Conservation (phyloP, 768 basidiomycete species). For the Arthromyces matolae region DNA sequence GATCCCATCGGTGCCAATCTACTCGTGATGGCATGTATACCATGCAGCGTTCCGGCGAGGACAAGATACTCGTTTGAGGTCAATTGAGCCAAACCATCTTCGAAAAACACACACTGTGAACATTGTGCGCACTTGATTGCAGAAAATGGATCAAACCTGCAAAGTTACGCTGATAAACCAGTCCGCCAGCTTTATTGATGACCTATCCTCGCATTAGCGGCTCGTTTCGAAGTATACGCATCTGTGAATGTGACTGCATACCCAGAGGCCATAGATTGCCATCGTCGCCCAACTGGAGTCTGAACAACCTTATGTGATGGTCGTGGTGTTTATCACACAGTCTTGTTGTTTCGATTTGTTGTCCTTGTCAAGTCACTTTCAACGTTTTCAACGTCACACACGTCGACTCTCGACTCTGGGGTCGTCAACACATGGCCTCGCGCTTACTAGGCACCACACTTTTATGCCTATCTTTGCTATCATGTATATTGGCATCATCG, state of each 20-base stretch:
- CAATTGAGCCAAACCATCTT: slow-evolving; percentile 88
- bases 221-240: neutral
- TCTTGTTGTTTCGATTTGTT: too few species aligned
- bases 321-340: neutral
- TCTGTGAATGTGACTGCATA: slow-evolving; percentile 29
- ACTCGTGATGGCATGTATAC: slow-evolving; percentile 97
- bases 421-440: slow-evolving; percentile 7
- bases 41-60: slow-evolving; percentile 93
- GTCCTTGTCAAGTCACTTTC: too few species aligned
- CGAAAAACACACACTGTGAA: slow-evolving; percentile 1
- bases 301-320: neutral
- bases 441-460: slow-evolving; percentile 21
- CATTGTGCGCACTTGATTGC: neutral
- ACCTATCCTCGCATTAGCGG: slow-evolving; percentile 43
- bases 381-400: too few species aligned
- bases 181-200: slow-evolving; percentile 97
- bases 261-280: slow-evolving; percentile 84
- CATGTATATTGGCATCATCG: slow-evolving; percentile 31
- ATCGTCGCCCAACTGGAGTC: slow-evolving; percentile 43
- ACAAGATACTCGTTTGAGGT: slow-evolving; percentile 95
- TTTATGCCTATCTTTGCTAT: slow-evolving; percentile 27
- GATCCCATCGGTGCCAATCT: slow-evolving; percentile 78
- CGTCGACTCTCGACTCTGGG: too few species aligned
- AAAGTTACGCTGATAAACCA: slow-evolving; percentile 91
- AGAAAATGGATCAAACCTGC: slow-evolving; percentile 53